These are phyloP conservation scores for Themeda triandra DNA, from an alignment of 176 grass and related monocot species.

Conservation along the genomic window DNA sequence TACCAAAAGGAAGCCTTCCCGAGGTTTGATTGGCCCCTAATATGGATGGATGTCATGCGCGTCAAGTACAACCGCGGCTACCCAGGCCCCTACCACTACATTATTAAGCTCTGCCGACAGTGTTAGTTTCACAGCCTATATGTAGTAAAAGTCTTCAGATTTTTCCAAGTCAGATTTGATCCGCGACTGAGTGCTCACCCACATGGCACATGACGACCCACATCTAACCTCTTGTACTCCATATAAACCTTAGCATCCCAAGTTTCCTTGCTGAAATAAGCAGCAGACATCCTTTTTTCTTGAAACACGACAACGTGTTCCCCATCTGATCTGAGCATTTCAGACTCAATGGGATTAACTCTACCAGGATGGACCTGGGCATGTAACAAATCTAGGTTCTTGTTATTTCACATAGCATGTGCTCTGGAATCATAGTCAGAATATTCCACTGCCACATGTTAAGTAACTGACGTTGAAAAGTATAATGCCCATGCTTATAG, in stretches of 20 bases:
- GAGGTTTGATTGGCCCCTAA: not conserved
- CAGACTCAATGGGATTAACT: not conserved
- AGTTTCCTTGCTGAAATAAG: not conserved
- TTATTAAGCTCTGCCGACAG: conserved; percentile 19
- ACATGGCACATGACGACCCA: conserved; percentile 9
- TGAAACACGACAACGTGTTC: conserved; percentile 12
- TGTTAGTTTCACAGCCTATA: not conserved
- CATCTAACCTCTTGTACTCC: not conserved
- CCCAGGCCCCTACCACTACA: not conserved
- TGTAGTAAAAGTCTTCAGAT: not conserved
- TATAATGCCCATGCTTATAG: not conserved
- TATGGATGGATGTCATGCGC: not conserved
- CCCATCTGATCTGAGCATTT: not conserved
- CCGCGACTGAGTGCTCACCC: not conserved
- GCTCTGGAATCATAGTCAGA: conserved; percentile 5
- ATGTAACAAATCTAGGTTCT: not conserved
- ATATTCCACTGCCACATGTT: conserved; percentile 12
- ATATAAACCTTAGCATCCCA: not conserved
- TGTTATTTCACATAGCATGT: not conserved
- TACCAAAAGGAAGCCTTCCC: not conserved
- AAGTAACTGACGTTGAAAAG: not conserved
- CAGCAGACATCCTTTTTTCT: not conserved
- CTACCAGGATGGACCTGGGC: not conserved
- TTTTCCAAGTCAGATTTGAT: not conserved
- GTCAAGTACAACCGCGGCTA: not conserved